Evolutionary conservation across 129 eudicot genomes (phyloP).

Genomic region (Scalesia atractyloides): DNA sequence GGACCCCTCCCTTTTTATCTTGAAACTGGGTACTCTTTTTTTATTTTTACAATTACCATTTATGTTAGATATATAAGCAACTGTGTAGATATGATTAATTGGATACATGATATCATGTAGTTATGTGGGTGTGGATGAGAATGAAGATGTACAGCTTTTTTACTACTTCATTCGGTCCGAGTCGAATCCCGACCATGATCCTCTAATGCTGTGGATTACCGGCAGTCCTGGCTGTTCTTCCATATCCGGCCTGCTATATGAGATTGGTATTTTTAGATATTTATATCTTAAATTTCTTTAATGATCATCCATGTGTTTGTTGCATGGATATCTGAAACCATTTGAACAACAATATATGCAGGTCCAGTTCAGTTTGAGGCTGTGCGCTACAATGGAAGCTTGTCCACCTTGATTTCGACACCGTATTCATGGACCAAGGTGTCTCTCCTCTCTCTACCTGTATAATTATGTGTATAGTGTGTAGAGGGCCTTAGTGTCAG

Average conservation of each 20-base stretch:
- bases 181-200: constrained; percentile 25
- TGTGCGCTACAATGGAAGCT: constrained; percentile 38
- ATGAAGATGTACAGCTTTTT: constrained; percentile 30
- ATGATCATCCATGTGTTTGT: too few relatives aligned
- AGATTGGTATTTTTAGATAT: constrained; percentile 13
- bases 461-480: too few relatives aligned
- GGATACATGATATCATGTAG: neutral
- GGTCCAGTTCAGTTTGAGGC: constrained; percentile 45
- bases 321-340: neutral
- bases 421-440: constrained; percentile 2
- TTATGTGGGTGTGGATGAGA: constrained; percentile 29
- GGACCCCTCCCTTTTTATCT: too few relatives aligned
- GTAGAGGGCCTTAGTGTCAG: too few relatives aligned
- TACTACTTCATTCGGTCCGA: constrained; percentile 31
- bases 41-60: neutral
- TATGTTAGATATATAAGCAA: neutral
- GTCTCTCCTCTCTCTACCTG: too few relatives aligned
- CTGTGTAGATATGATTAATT: neutral
- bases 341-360: constrained; percentile 4
- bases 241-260: constrained; percentile 24
- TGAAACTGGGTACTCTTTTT: too few relatives aligned
- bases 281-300: neutral
- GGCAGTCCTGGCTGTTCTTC: constrained; percentile 40
- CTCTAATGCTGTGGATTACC: constrained; percentile 31
- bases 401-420: constrained; percentile 35